These are phyloP conservation scores for Solanum corneliomulleri DNA, from an alignment of 257 asterid genomes.

Conservation along the genomic window DNA sequence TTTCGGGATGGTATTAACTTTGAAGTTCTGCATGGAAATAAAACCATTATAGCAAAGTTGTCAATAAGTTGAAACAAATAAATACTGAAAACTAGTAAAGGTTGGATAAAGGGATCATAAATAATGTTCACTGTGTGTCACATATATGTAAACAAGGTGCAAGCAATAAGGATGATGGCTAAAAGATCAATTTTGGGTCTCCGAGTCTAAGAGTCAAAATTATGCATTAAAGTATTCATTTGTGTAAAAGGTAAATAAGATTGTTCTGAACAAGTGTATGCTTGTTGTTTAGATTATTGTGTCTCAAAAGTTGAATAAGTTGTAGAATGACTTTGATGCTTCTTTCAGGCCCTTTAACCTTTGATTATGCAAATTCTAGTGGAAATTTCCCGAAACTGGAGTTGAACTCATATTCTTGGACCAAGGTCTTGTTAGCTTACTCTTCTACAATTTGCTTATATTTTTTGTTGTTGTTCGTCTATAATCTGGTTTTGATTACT, in stretches of 20 bases:
- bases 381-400: background rate
- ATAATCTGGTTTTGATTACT: background rate
- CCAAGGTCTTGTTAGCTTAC: background rate
- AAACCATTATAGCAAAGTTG: background rate
- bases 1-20: background rate
- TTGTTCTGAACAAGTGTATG: background rate
- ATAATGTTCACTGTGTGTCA: background rate
- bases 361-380: slow-evolving; percentile 1
- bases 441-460: background rate
- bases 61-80: background rate
- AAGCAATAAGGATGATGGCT: background rate
- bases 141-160: background rate
- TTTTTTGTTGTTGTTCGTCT: background rate
- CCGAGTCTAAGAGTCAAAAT: background rate
- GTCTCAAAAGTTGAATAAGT: background rate
- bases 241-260: background rate
- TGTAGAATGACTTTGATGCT: background rate
- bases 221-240: background rate
- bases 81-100: background rate
- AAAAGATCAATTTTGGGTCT: background rate
- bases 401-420: slow-evolving; percentile 1
- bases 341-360: background rate
- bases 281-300: background rate
- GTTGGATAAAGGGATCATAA: background rate
- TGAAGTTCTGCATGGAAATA: background rate